These are phyloP conservation scores for Kwoniella mangroviensis DNA, from an alignment of 768 basidiomycete genomes.

Conservation along the genomic window DNA sequence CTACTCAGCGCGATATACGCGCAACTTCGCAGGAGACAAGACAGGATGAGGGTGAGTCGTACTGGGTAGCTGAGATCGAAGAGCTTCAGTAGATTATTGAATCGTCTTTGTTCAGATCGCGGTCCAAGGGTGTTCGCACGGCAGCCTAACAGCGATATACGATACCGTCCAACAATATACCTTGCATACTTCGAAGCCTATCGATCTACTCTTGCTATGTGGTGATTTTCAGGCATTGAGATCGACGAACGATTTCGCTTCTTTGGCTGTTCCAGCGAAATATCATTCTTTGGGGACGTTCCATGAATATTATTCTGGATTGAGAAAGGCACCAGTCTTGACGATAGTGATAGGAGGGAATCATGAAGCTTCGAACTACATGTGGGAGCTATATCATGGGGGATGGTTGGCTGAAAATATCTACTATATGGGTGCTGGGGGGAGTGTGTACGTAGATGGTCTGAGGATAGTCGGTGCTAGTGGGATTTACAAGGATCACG, in stretches of 20 bases:
- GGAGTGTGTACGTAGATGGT: constrained; percentile 84
- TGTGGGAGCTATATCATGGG: constrained; percentile 98
- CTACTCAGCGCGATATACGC: too few relatives aligned
- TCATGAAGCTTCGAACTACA: constrained; percentile 94
- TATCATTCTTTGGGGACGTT: constrained; percentile 85
- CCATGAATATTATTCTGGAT: constrained; percentile 81
- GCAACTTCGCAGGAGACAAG: neutral
- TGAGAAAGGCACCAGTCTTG: constrained; percentile 77
- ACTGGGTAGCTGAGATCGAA: too few relatives aligned
- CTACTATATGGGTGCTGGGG: constrained; percentile 91
- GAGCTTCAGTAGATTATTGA: too few relatives aligned
- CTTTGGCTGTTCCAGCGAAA: constrained; percentile 89
- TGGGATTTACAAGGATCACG: constrained; percentile 81
- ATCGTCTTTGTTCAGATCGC: constrained; percentile 66
- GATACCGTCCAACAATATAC: constrained; percentile 70
- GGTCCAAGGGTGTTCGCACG: constrained; percentile 94
- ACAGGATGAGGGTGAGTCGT: neutral
- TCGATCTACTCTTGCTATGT: constrained; percentile 87
- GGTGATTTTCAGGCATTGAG: constrained; percentile 92
- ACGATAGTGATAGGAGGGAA: constrained; percentile 97
- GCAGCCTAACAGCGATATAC: constrained; percentile 71
- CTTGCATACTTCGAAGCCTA: constrained; percentile 65
- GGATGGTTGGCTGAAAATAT: constrained; percentile 97
- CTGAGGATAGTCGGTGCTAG: constrained; percentile 86
- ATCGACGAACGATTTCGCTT: constrained; percentile 79